Evolutionary conservation across 2,329 filamentous ascomycete species (phyloP), one percentile per base, ranked within the genome.

Genomic region (Colletotrichum orbiculare): DNA sequence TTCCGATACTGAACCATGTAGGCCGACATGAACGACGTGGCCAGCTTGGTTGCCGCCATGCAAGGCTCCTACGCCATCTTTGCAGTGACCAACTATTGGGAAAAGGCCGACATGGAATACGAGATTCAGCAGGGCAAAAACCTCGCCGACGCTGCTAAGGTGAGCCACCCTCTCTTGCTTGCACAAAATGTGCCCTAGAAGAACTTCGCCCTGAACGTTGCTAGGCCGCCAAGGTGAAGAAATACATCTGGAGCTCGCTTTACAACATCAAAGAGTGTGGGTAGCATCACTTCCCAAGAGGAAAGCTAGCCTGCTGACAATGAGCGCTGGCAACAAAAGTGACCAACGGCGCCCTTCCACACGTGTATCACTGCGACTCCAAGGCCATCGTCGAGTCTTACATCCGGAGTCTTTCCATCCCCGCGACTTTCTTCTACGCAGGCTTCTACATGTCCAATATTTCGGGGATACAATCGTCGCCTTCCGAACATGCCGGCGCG

Each of bases 371-470:
- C 62, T 89, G 89, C 64, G 87, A 89, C 69, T 76, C 75, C 64
- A 89, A 89, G 71, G 83, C 85, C 35, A 74, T 82, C 38, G 80
- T 85, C 11, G 86, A 88, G 68, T 65, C 78, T n/a, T 87, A 89
- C 67, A 86, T 89, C 60, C 82, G 84, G 10, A 60, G 69, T 0
- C 74, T 82, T 2, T 80, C 79, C 0, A 73, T 89, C 2, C 80
- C 81, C 1, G 79, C 77, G 10, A 81, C 85, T 0, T 88, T 87
- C 71, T 84, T 62, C 74, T 81, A 2, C 81, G 84, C 0, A 25
- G 87, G 80, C 0, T 77, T 76, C 38, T 89, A 87, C 70, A 87
- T 88, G 82, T 79, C 83, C 64, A 87, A 87, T 65, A 74, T 80
- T 6, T 13, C 39, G 4, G 25, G 25, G 25, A 25, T 25, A 25